Base-by-base conservation (phyloP, 2,329 filamentous ascomycete genomes). In the Alternaria postmessia region DNA sequence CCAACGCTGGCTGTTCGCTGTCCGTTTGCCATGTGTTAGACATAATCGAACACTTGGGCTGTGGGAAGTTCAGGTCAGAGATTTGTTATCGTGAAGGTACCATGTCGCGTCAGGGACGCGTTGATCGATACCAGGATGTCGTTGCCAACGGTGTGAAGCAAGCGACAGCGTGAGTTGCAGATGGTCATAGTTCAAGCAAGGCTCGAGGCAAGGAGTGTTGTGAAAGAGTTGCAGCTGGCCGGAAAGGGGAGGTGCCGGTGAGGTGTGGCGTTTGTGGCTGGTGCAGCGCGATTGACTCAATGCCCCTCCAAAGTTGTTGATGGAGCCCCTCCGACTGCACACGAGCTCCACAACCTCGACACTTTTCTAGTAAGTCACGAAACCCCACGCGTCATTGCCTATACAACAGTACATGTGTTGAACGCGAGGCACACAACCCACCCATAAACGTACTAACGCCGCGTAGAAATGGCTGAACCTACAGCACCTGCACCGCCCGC, bases 391-490 rank as follows among this genome's bases (percentile, higher is more conserved):
- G 51, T 43, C 12, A 20, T 42, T 28, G 16, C 7, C 12, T 30
- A 14, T 2, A 3, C 16, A 46, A 1, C 12, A 14, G 34, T 24
- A 5, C 5, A 14, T 3, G 5, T 12, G n/a, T 38, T 2, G 1
- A 2, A 4, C 3, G 6, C 5, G 5, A 26, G 20, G 20, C 20
- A 14, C 5, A n/a, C 3, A 7, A 9, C 7, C 0, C 4, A 20
- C 0, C 1, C 8, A 26, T 1, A 5, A 7, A 1, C 28, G 20
- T 44, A 22, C 56, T 64, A n/a, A 61, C 41, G 41, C n/a, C n/a
- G 39, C 42, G 24, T n/a, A 63, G 60, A 64, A 22, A 72, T 72
- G 69, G 61, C 72, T 55, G 71, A 73, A 57, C 63, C 70, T 26
- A 63, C 70, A 39, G 51, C 47, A 38, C 24, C 60, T 36, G 59